Base-by-base conservation (phyloP, 2,329 filamentous ascomycete species). In the Pyricularia sp. region DNA sequence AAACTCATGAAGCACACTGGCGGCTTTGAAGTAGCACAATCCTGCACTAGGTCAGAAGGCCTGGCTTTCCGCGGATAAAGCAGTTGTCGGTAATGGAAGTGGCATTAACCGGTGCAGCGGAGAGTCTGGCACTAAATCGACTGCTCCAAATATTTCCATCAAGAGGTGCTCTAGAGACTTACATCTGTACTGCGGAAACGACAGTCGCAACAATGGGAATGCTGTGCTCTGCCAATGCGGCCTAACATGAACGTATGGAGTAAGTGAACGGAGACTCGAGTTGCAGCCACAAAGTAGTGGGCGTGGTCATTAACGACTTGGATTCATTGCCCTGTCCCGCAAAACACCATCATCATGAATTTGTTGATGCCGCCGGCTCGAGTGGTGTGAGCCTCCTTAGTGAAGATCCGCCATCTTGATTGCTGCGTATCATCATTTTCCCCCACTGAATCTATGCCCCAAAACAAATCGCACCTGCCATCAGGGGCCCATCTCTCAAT, bases 401-500 rank as follows among this genome's bases (percentile, higher is more conserved):
- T 59, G 55, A 59, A 59, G 55, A 59, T 59, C 55, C 55, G 55
- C 55, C 55, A 59, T 59, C 55, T 59, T 59, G 13, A 13, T 59
- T 59, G 22, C 28, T 59, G 55, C 55, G 55, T 59, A 59, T 59
- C 55, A 59, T 30, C 55, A 59, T 59, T 59, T 59, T 59, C 55
- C 55, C 22, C 55, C 55, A 26, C 55, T 59, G 55, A 28, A 59
- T 59, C 55, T 59, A 59, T 59, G 55, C 55, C 55, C 55, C 55
- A 28, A 28, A 59, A 30, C 55, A 26, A 59, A 28, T 30, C 55
- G 55, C 26, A 28, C 26, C 55, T 30, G 55, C 55, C 55, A 28
- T 30, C 55, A 59, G 55, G 55, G 55, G 55, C 55, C 55, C 55
- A 59, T 59, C 24, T 59, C 55, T 59, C 55, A 59, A 59, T 59